Evolutionary conservation across 257 asterid species (phyloP), one percentile per base, ranked within the genome.

Genomic region (Coffea eugenioides): DNA sequence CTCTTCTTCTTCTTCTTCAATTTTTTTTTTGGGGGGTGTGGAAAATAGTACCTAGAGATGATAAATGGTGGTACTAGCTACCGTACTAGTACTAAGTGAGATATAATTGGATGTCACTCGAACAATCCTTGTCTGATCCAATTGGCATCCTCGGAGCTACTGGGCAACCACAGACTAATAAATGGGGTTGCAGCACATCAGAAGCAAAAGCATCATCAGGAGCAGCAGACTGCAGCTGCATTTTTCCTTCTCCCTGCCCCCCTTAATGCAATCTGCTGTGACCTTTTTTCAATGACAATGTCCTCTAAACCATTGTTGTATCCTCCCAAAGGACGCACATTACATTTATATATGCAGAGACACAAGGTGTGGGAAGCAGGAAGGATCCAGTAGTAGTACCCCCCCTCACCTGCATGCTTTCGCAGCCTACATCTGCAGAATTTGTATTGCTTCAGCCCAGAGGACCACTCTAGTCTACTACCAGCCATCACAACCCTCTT

Each of bases 391-490:
- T 66, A 23, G 5, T 15, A 39, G 43, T 15, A 3, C 61, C 9
- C 68, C 27, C 39, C 71, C 36, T 13, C 61, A n/a, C 61, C 61
- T 4, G 25, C 59, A 78, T 69, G 76, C 70, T 69, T 39, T 43
- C 43, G n/a, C 27, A 61, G 82, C 78, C 31, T 71, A 64, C 12
- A 15, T 52, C 49, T 79, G 46, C 71, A 14, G 23, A 25, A 31
- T 3, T 54, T 52, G 27, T 6, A 31, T 21, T 52, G 69, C 45
- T 69, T 80, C 31, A 43, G 41, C 54, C 45, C 64, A 81, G 61
- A 77, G 87, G 87, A 84, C 87, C 87, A 84, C 85, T 52, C 83
- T 81, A 77, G 74, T 81, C 77, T 61, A 78, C 27, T 39, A 51
- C 10, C 66, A 74, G 31, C 78, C 62, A 48, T 27, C 25, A 70